phyloP scores from a whole-genome alignment of 768 basidiomycete genomes.

The Phanerodontia chrysosporium region DNA sequence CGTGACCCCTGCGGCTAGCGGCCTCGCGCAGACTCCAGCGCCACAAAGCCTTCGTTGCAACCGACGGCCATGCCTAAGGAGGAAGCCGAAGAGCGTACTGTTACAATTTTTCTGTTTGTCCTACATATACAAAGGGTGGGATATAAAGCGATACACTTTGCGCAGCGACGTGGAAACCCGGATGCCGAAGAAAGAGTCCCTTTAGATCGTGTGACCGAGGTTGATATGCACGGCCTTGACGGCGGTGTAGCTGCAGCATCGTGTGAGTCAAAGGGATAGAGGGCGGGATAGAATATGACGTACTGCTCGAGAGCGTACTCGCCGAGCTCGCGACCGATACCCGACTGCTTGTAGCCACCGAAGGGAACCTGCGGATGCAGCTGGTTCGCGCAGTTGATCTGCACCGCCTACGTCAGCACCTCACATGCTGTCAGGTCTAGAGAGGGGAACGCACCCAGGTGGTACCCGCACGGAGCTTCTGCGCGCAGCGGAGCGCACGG shows the following conservation, averaged over 20 bases:
- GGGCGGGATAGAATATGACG: conserved; percentile 1
- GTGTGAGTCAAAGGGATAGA: conserved; percentile 24
- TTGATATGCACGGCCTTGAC: conserved; percentile 73
- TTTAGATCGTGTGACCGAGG: conserved; percentile 28
- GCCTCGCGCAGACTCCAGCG: too few species aligned
- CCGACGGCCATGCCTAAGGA: background rate
- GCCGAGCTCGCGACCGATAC: conserved; percentile 66
- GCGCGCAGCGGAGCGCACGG: conserved; percentile 67
- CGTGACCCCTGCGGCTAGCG: too few species aligned
- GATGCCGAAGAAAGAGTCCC: background rate
- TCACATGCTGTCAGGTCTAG: background rate
- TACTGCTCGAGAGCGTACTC: conserved; percentile 45
- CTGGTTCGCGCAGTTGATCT: conserved; percentile 42
- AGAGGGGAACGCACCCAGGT: conserved; percentile 46
- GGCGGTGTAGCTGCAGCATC: conserved; percentile 50
- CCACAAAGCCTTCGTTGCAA: too few species aligned
- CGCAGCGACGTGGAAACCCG: background rate
- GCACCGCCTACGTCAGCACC: background rate
- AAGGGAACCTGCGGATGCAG: conserved; percentile 54
- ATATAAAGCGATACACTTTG: background rate
- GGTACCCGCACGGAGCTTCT: conserved; percentile 77
- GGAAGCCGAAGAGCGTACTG: background rate
- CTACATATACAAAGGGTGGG: background rate
- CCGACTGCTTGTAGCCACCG: conserved; percentile 72
- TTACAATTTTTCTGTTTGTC: background rate